These are phyloP conservation scores for Trypanosomatidae sp. DNA, from an alignment of 208 protist genomes.

Conservation along the genomic window DNA sequence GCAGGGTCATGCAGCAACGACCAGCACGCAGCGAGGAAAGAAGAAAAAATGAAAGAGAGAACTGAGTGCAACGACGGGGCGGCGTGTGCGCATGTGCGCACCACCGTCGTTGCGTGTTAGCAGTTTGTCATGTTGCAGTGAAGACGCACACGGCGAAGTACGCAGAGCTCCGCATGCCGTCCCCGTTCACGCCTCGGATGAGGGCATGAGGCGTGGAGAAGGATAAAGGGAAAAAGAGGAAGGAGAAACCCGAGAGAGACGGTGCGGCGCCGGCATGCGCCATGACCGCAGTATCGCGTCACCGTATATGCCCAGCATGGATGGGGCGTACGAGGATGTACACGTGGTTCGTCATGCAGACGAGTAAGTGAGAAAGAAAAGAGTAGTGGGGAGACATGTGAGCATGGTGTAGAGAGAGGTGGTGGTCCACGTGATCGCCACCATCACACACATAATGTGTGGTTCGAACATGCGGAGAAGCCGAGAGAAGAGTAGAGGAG, in stretches of 20 bases:
- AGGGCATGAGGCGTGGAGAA: not conserved
- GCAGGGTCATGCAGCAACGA: not conserved
- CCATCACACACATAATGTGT: not conserved
- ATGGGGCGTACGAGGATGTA: not conserved
- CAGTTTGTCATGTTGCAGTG: not conserved
- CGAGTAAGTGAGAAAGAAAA: not conserved
- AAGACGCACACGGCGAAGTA: not conserved
- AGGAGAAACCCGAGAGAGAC: not conserved
- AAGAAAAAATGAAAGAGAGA: not conserved
- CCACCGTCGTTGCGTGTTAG: not conserved
- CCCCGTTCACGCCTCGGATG: not conserved
- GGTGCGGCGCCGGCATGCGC: not conserved
- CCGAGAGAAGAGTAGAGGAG: slow-evolving; percentile 6
- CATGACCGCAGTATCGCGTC: not conserved
- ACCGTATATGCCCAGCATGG: not conserved
- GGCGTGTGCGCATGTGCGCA: not conserved
- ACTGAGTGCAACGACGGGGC: not conserved
- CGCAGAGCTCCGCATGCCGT: not conserved
- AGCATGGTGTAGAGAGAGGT: not conserved
- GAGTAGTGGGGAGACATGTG: not conserved
- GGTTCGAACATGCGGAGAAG: not conserved
- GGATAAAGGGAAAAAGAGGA: slow-evolving; percentile 7
- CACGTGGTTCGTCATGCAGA: not conserved
- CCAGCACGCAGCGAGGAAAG: too few relatives aligned
- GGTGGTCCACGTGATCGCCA: not conserved